Base-by-base conservation (phyloP, 371 early-diverging fungal genomes). In the Mucor lusitanicus region DNA sequence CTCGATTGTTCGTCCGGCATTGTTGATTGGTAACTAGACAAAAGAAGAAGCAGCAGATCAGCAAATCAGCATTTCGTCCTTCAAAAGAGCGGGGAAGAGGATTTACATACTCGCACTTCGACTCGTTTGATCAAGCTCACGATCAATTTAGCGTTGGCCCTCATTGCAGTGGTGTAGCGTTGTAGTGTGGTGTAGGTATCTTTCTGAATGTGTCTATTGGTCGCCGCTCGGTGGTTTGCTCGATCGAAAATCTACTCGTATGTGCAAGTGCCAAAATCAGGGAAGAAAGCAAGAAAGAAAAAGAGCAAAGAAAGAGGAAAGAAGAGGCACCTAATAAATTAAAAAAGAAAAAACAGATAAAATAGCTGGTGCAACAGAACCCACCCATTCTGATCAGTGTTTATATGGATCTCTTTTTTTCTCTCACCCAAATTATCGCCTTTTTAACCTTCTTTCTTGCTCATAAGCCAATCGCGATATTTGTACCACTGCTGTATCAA, bases 1-100 rank as follows among this genome's bases (percentile, higher is more conserved):
- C 59, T 89, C 89, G 21, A 89, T 72, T 44, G 79, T 72, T 60
- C 81, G 75, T 9, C 88, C 86, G 0, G 69, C 39, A 54, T 75
- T 86, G 66, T 90, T 86, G 30, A 80, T 80, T 21, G 91, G 90
- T 44, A 89, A 74, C 90, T 89, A 59, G 25, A 6, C n/a, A n/a
- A n/a, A n/a, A 21, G 7, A 48, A 48, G 30, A 30, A 30, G 30
- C 19, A 23, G 15, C 32, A 13, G 58, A 27, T 15, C 67, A 69
- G 21, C 3, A 50, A 50, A 50, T 50, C 50, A 50, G 4, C n/a
- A 44, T 19, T 7, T 15, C 30, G 6, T 30, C 33, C 33, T 6
- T 33, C 33, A 33, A 33, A 6, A 30, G 30, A 30, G 6, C 3
- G 30, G 30, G 33, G 33, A 8, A 8, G 33, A 1, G 25, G 8